These are phyloP conservation scores for Fusarium sororula DNA, from an alignment of 2,329 filamentous ascomycete species.

Conservation along the genomic window DNA sequence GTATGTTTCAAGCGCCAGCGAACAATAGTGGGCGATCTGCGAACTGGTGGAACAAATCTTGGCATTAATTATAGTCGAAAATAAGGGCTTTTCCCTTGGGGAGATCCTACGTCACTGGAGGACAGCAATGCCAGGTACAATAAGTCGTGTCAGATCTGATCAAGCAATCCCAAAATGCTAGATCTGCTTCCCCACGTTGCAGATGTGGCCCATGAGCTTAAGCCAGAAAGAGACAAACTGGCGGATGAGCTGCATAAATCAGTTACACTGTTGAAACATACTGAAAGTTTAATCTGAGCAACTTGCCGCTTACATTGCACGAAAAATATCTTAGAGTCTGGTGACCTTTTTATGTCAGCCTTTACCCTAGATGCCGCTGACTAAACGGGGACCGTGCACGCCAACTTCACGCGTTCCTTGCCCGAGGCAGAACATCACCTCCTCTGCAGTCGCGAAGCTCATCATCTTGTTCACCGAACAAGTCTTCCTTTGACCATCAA, in stretches of 20 bases:
- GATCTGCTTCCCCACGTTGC: constrained; percentile 24
- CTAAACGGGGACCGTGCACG: constrained; percentile 43
- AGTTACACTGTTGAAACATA: background rate
- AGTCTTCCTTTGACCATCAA: constrained; percentile 29
- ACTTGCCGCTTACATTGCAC: too few species aligned
- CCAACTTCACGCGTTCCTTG: constrained; percentile 53
- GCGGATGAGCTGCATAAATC: constrained; percentile 5
- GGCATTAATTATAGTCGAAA: background rate
- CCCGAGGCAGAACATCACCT: constrained; percentile 6
- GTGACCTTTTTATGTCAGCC: background rate
- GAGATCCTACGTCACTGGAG: background rate
- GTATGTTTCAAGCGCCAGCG: background rate
- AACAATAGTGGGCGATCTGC: background rate
- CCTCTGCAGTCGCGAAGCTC: constrained; percentile 41
- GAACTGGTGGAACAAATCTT: background rate
- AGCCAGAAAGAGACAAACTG: constrained; percentile 15
- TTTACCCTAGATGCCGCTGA: background rate
- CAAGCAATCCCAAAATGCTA: constrained; percentile 18
- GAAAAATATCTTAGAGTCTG: background rate
- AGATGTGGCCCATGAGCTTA: constrained; percentile 13
- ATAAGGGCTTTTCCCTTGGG: background rate
- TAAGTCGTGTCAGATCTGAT: constrained; percentile 22
- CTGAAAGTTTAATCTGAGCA: background rate
- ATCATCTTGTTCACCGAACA: constrained; percentile 42
- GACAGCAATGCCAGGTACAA: background rate